Evolutionary conservation across 2,329 filamentous ascomycete genomes (phyloP).

Genomic region (Fusarium agapanthi): DNA sequence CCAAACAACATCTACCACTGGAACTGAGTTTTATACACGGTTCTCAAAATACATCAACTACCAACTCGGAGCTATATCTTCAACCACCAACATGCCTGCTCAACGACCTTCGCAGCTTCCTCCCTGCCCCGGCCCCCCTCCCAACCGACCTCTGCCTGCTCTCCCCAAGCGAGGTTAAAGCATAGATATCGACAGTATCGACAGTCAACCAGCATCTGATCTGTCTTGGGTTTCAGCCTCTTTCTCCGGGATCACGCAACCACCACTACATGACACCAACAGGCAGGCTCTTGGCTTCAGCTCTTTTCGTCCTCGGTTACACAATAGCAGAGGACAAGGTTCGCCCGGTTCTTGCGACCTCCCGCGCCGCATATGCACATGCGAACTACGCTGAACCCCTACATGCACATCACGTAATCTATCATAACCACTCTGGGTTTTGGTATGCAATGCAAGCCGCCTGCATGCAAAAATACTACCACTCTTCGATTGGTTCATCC

Average conservation of each 20-base stretch:
- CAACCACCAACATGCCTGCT: slow-evolving; percentile 58
- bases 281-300: slow-evolving; percentile 13
- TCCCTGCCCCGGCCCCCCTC: slow-evolving; percentile 73
- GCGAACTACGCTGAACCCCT: slow-evolving; percentile 34
- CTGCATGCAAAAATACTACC: slow-evolving; percentile 6
- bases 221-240: slow-evolving; percentile 10
- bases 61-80: slow-evolving; percentile 23
- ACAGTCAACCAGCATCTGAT: slow-evolving; percentile 7
- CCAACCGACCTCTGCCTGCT: slow-evolving; percentile 70
- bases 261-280: not conserved
- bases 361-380: slow-evolving; percentile 38
- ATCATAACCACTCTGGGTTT: slow-evolving; percentile 20
- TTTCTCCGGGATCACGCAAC: slow-evolving; percentile 9
- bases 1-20: slow-evolving; percentile 12
- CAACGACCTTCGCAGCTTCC: slow-evolving; percentile 72
- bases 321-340: slow-evolving; percentile 26
- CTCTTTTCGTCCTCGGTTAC: slow-evolving; percentile 25
- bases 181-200: slow-evolving; percentile 17
- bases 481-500: slow-evolving; percentile 1
- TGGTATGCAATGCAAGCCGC: slow-evolving; percentile 34
- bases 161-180: slow-evolving; percentile 67
- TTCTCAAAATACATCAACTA: slow-evolving; percentile 18
- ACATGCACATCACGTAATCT: slow-evolving; percentile 30
- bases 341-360: slow-evolving; percentile 30
- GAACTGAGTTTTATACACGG: slow-evolving; percentile 36